Base-by-base conservation (phyloP, 257 asterid species). In the Leptodermis oblonga region DNA sequence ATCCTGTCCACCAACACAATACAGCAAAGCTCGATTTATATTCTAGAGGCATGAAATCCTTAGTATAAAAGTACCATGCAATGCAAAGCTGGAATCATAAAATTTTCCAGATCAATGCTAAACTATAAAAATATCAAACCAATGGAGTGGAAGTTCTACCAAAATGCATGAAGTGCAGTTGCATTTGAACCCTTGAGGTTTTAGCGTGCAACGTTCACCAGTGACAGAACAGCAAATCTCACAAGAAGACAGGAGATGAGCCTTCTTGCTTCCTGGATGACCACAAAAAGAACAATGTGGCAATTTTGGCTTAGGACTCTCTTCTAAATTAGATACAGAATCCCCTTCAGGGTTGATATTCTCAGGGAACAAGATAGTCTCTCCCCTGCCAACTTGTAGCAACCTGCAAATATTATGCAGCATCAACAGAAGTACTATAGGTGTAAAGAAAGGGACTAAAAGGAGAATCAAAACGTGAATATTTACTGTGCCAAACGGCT, bases 241-340 rank as follows among this genome's bases (percentile, higher is more conserved):
- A 71, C 97, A 94, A 76, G 91, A 77, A 75, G 79, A 75, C 82
- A 79, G 87, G 75, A 81, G 78, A 81, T 94, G 99, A 79, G 82
- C 73, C 80, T 78, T 87, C 81, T 89, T 94, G 79, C 83, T 91
- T 61, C 99, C 97, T 1, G 93, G 97, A 78, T 91, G 97, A 54
- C 99, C 99, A 77, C 99, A 94, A 48, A 79, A 77, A 11, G 99
- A 87, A 79, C 99, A 94, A 78, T 94, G 99, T 71, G 87, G 85
- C 48, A 67, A 22, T 74, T 87, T 93, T 41, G 76, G 70, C 74
- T 82, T 87, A 31, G 62, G 78, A 43, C 87, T 81, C 66, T 62
- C 79, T 70, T 77, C 74, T n/a, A 84, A 73, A 64, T 26, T 22
- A 68, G 77, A 61, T 70, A 54, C 7, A 63, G 68, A 63, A 66